Percentiles rank a stretch among this genome's conserved stretches.
Evolutionary conservation across 78 protist genomes (phyloP).

Genomic region (Mastigamoeba balamuthi): DNA sequence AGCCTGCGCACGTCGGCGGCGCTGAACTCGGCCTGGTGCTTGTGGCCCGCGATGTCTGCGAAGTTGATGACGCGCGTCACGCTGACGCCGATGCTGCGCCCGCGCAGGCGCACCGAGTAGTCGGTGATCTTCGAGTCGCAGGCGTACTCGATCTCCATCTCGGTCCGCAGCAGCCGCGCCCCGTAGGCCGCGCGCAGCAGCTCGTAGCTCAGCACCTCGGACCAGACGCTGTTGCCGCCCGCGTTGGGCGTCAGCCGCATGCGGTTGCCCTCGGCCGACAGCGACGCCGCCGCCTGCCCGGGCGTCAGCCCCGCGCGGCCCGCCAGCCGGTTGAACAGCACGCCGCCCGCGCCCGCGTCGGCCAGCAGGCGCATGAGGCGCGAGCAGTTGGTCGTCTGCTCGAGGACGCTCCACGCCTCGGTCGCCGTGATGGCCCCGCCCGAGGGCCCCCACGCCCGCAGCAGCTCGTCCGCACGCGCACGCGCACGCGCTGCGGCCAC

Average conservation of each 20-base stretch:
- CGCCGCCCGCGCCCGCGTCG: too few relatives aligned
- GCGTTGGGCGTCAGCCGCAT: conserved; percentile 56
- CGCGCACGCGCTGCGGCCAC: too few relatives aligned
- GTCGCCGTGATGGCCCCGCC: too few relatives aligned
- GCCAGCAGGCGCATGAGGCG: too few relatives aligned
- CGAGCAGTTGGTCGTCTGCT: too few relatives aligned
- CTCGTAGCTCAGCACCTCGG: conserved; percentile 45
- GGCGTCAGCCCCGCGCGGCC: too few relatives aligned
- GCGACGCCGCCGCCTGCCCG: too few relatives aligned
- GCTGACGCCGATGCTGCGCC: conserved; percentile 31
- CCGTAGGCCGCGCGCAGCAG: conserved; percentile 22
- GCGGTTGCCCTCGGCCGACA: conserved; percentile 31
- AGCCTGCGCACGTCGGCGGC: conserved; percentile 37
- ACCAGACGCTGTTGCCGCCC: conserved; percentile 58
- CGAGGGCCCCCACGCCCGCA: too few relatives aligned
- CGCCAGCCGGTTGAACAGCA: too few relatives aligned
- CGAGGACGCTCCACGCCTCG: too few relatives aligned
- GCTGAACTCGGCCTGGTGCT: conserved; percentile 13
- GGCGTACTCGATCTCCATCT: conserved; percentile 42
- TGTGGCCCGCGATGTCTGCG: conserved; percentile 27
- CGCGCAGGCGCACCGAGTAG: conserved; percentile 25
- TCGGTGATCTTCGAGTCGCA: conserved; percentile 44
- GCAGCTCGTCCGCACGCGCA: too few relatives aligned
- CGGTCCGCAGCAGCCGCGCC: conserved; percentile 23
- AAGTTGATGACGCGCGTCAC: conserved; percentile 49